Evolutionary conservation across 2,329 filamentous ascomycete species (phyloP), one percentile per base, ranked within the genome.

Genomic region (Exophiala alcalophila): DNA sequence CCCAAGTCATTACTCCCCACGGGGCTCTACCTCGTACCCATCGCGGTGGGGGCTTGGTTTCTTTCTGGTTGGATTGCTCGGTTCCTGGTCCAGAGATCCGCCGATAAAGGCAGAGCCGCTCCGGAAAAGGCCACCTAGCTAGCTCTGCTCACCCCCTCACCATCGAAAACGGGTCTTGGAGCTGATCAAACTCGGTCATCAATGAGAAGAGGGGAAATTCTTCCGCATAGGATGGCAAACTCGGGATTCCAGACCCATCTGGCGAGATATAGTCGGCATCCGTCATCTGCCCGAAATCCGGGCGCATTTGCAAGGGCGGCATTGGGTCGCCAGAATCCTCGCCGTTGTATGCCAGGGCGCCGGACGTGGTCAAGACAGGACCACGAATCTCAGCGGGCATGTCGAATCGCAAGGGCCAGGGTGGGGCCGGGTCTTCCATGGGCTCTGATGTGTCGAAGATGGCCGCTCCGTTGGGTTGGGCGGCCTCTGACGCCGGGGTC

Each of bases 1-100:
- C 92, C 92, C 9, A 73, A 72, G 37, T 94, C 89, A 3, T 70
- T 97, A 11, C 58, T 84, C 15, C 81, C 86, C 14, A 91, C 84
- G 2, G 78, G 78, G 9, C 68, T 67, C 24, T 94, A 89, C 64
- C 73, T 94, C 40, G 57, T 74, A 3, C 53, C 77, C 3, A 74
- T 94, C 40, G 78, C 80, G 8, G 49, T 73, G 25, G 54, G 67
- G 26, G 69, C 72, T 19, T 76, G 73, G 64, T 70, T 72, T 33
- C 47, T 79, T 1, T 77, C 74, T 2, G 64, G 59, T 8, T 59
- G 60, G 47, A 63, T 76, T 35, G 71, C 65, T 11, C 38, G 24
- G 12, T 36, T 49, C 6, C 23, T 39, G 18, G 32, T 36, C 4
- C 24, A 9, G 18, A 5, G 10, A 12, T 14, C 16, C 35, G 12